Percentiles rank a stretch among this genome's conserved stretches.
These are phyloP conservation scores for Puccinia horiana DNA, from an alignment of 1,284 basidiomycete species.

Conservation along the genomic window DNA sequence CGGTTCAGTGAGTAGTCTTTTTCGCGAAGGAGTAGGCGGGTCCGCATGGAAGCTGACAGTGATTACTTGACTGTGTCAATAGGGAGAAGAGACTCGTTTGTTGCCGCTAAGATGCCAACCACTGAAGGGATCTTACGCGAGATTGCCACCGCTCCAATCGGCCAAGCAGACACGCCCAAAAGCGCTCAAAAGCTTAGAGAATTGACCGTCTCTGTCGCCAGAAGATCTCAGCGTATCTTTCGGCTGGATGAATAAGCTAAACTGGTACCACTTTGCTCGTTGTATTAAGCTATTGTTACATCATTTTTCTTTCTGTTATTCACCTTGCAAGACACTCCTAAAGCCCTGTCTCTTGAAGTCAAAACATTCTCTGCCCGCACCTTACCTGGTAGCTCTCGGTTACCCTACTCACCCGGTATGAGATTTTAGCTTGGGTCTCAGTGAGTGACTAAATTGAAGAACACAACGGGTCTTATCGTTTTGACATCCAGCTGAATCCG, in stretches of 20 bases:
- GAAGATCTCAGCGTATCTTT: slow-evolving; percentile 19
- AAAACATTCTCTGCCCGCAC: no score
- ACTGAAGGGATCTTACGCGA: slow-evolving; percentile 27
- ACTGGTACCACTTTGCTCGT: background rate
- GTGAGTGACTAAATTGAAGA: no score
- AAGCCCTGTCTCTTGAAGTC: no score
- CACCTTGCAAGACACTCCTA: no score
- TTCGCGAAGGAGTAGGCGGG: background rate
- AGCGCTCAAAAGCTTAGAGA: slow-evolving; percentile 8
- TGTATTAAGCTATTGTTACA: background rate
- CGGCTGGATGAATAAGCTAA: background rate
- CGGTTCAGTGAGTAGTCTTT: slow-evolving; percentile 10
- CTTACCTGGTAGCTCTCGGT: no score
- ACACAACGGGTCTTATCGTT: no score
- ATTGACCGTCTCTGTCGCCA: background rate
- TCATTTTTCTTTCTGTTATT: background rate
- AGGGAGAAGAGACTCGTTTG: background rate
- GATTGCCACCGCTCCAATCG: slow-evolving; percentile 40
- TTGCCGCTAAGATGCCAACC: slow-evolving; percentile 14
- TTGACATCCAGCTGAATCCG: no score
- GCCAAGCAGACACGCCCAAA: slow-evolving; percentile 44
- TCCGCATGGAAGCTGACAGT: background rate
- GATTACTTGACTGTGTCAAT: background rate
- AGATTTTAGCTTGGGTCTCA: no score
- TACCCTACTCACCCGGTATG: no score